These are phyloP conservation scores for Debaryomyces tyrocola DNA, from an alignment of 805 yeast genomes.

Conservation along the genomic window DNA sequence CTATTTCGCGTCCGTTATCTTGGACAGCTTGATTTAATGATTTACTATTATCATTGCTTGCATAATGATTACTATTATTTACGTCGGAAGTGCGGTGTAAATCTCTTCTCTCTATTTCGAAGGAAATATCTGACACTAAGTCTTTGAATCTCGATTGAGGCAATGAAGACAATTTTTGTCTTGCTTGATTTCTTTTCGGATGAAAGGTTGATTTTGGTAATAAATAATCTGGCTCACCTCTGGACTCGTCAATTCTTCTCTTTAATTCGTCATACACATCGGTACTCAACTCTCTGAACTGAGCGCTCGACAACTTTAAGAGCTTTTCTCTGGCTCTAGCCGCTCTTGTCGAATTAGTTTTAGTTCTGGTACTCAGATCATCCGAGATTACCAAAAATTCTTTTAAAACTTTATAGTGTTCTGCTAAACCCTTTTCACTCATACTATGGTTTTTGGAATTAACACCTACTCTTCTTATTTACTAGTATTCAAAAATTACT, in stretches of 20 bases:
- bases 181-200: constrained; percentile 92
- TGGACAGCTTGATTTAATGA: not conserved
- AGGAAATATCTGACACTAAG: constrained; percentile 83
- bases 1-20: not conserved
- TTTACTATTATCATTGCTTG: not conserved
- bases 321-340: constrained; percentile 84
- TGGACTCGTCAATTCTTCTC: constrained; percentile 66
- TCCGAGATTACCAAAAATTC: constrained; percentile 52
- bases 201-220: constrained; percentile 76
- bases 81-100: constrained; percentile 36
- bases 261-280: constrained; percentile 93
- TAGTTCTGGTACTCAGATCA: constrained; percentile 39
- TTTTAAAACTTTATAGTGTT: constrained; percentile 50
- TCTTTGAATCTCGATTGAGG: constrained; percentile 84
- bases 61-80: not conserved
- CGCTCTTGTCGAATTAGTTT: constrained; percentile 56
- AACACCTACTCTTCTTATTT: not conserved
- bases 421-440: constrained; percentile 37
- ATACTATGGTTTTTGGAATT: constrained; percentile 7
- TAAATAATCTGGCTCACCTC: constrained; percentile 60
- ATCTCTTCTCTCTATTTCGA: constrained; percentile 78
- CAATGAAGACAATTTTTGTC: constrained; percentile 84
- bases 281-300: constrained; percentile 85
- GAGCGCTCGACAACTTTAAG: constrained; percentile 73
- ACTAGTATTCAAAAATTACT: no score